A percentile compares a stretch with the other conserved stretches of the same genome.
Evolutionary conservation across 2,329 filamentous ascomycete species (phyloP).

Genomic region (Pyricularia sp.): DNA sequence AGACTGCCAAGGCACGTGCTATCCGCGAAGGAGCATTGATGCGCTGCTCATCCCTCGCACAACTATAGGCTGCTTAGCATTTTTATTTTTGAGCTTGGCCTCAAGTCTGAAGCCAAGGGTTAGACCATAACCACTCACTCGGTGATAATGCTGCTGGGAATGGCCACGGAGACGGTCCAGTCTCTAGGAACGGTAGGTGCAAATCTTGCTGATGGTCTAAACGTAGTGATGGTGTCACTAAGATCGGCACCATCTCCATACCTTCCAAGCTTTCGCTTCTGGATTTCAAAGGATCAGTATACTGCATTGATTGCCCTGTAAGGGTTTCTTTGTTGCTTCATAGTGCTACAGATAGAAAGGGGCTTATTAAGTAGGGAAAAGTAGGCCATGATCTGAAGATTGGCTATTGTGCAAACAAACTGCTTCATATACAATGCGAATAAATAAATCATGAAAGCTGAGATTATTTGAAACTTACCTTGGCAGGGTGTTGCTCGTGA

Average conservation of each 20-base stretch:
- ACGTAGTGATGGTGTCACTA: conserved; percentile 37
- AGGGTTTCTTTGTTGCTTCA: not conserved
- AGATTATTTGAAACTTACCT: not conserved
- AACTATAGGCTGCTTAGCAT: conserved; percentile 32
- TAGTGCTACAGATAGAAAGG: too few species aligned
- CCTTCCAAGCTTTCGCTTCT: conserved; percentile 42
- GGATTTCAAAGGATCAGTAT: not conserved
- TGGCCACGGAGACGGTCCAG: conserved; percentile 68
- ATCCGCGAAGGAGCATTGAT: conserved; percentile 65
- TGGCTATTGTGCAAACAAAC: not conserved
- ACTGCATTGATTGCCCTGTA: not conserved
- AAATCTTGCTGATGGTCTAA: conserved; percentile 63
- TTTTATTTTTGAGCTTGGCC: not conserved
- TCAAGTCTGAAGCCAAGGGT: too few species aligned
- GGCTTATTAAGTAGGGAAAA: not conserved
- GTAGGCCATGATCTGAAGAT: not conserved
- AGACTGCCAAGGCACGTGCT: conserved; percentile 72
- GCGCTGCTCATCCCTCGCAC: conserved; percentile 65
- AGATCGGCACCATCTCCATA: conserved; percentile 20
- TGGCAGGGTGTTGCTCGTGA: conserved; percentile 2
- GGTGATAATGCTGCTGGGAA: conserved; percentile 68
- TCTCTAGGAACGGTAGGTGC: conserved; percentile 52
- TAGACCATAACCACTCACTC: conserved; percentile 43
- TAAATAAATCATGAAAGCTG: too few species aligned
- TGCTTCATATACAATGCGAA: too few species aligned